Evolutionary conservation across 108 stramenopile species (phyloP), one percentile per base, ranked within the genome.

Genomic region (Aurantiochytrium sp.): DNA sequence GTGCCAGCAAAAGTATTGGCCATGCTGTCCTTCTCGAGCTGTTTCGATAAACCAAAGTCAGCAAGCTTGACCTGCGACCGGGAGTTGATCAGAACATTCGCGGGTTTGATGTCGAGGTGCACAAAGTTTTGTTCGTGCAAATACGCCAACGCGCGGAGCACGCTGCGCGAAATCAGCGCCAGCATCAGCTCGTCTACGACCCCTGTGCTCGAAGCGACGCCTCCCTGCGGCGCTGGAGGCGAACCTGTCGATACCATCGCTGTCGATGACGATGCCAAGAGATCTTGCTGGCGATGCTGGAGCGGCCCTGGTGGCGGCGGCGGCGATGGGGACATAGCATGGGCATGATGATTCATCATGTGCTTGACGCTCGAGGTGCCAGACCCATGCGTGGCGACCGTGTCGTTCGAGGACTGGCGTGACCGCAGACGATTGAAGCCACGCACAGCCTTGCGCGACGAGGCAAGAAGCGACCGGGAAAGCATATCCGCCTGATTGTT

Each of bases 41-140:
- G 87, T 21, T 69, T 72, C 5, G 88, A 42, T 5, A 92, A 60
- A 29, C 91, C 91, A 73, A 92, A 92, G 35, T 92, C 91, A 4
- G 58, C 58, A 18, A 92, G 71, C 58, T 90, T 90, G 23, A 94
- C 90, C 5, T 44, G 64, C 6, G 92, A 93, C 5, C 59, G 42
- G 44, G 49, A 60, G 42, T 44, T 47, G 12, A 90, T 47, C 3
- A 93, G 60, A 25, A 92, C 69, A 88, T 95, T 95, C 18, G 89
- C 93, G 19, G 95, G 95, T 88, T 95, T 95, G 53, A 95, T 88
- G 90, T 95, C 95, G 23, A 94, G 92, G 87, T 95, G 95, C 5
- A 95, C 71, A 19, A 93, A 92, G 14, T 60, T 59, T 16, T 58
- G 25, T 10, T 57, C 53, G 90, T 95, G 95, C 51, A 95, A 60